A percentile compares a stretch with the other conserved stretches of the same genome.
These are phyloP conservation scores for Funneliformis caledonium DNA, from an alignment of 371 early-diverging fungal species.

Conservation along the genomic window DNA sequence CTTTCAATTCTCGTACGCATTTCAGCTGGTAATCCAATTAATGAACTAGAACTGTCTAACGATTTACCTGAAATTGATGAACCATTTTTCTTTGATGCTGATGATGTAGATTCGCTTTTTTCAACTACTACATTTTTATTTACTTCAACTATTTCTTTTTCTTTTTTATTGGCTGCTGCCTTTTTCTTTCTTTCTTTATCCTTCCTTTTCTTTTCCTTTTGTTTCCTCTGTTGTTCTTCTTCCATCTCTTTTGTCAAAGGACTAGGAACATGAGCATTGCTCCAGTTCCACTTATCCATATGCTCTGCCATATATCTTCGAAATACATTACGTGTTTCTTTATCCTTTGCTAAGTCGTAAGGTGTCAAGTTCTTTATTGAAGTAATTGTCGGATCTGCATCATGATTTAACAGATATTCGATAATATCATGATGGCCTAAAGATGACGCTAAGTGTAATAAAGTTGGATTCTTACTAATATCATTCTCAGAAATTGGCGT, in stretches of 20 bases:
- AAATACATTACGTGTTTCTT: slow-evolving; percentile 80
- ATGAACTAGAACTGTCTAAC: slow-evolving; percentile 11
- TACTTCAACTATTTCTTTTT: neutral
- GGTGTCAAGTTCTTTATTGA: slow-evolving; percentile 56
- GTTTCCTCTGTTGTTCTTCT: slow-evolving; percentile 63
- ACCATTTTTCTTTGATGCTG: neutral
- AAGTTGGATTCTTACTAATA: slow-evolving; percentile 55
- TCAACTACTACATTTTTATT: neutral
- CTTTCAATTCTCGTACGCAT: slow-evolving; percentile 78
- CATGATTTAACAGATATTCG: slow-evolving; percentile 55
- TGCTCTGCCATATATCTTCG: slow-evolving; percentile 69
- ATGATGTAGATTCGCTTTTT: neutral
- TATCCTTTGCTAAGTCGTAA: slow-evolving; percentile 79
- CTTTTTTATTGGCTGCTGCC: slow-evolving; percentile 40
- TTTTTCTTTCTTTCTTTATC: slow-evolving; percentile 63
- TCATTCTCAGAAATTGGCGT: slow-evolving; percentile 54
- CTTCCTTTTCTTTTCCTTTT: slow-evolving; percentile 64
- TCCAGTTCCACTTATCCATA: slow-evolving; percentile 73
- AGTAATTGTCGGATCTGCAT: slow-evolving; percentile 70
- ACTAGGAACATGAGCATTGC: slow-evolving; percentile 72
- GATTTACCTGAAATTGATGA: neutral
- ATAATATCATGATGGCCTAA: slow-evolving; percentile 65
- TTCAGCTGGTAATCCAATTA: slow-evolving; percentile 68
- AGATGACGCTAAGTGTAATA: slow-evolving; percentile 71
- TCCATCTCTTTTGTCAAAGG: slow-evolving; percentile 80